A percentile compares a stretch with the other conserved stretches of the same genome.
Evolutionary conservation across 1,139 yeast species (phyloP).

Genomic region (Yamadazyma buinensis): DNA sequence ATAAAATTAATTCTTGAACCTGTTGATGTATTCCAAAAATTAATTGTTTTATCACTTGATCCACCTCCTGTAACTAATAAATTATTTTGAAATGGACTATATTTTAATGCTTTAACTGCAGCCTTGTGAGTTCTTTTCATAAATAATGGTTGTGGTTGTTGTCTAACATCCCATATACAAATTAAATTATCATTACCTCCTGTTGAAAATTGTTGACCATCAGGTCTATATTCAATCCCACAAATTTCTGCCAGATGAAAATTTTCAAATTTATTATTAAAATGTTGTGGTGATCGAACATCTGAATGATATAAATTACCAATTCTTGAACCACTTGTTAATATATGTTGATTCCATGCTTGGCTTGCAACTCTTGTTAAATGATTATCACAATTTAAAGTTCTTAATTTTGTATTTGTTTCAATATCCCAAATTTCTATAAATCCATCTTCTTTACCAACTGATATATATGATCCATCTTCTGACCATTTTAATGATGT

Average conservation of each 20-base stretch:
- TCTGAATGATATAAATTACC: slow-evolving; percentile 89
- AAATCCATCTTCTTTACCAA: slow-evolving; percentile 82
- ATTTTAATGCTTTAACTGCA: slow-evolving; percentile 92
- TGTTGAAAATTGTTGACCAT: slow-evolving; percentile 81
- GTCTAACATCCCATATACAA: slow-evolving; percentile 91
- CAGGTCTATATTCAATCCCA: slow-evolving; percentile 82
- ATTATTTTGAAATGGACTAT: slow-evolving; percentile 89
- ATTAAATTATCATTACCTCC: slow-evolving; percentile 96
- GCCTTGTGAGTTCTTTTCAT: slow-evolving; percentile 81
- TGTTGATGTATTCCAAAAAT: slow-evolving; percentile 93
- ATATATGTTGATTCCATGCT: slow-evolving; percentile 78
- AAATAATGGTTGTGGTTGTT: slow-evolving; percentile 59
- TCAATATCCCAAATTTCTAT: slow-evolving; percentile 95
- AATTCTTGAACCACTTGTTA: slow-evolving; percentile 79
- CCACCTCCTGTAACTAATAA: slow-evolving; percentile 97
- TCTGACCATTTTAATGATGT: slow-evolving; percentile 88
- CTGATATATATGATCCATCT: slow-evolving; percentile 82
- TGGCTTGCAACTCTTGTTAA: slow-evolving; percentile 74
- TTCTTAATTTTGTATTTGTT: slow-evolving; percentile 66
- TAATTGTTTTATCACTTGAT: slow-evolving; percentile 81
- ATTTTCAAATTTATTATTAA: slow-evolving; percentile 49
- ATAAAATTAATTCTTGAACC: slow-evolving; percentile 85
- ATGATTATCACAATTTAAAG: slow-evolving; percentile 66
- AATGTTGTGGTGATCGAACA: slow-evolving; percentile 82
- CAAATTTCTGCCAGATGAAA: slow-evolving; percentile 86